phyloP scores from a whole-genome alignment of 2,329 filamentous ascomycete species.

The Polychaeton citri region DNA sequence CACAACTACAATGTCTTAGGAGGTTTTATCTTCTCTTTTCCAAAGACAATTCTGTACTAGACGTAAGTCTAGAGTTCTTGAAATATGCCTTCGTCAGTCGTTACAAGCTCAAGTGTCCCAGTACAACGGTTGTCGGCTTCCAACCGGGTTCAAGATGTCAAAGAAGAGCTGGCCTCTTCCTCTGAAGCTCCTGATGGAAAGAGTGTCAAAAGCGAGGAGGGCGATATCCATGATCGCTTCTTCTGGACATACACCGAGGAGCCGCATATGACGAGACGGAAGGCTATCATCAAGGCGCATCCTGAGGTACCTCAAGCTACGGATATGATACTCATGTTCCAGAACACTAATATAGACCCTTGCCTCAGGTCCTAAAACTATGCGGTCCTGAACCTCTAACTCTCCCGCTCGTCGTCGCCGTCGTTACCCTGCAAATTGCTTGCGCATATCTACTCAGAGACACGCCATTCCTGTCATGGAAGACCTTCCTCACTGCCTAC shows the following conservation, averaged over 20 bases:
- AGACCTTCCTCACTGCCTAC: constrained; percentile 79
- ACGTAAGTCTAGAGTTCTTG: too few relatives aligned
- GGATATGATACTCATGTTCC: neutral
- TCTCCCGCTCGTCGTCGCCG: constrained; percentile 76
- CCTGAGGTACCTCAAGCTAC: constrained; percentile 61
- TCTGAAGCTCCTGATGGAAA: too few relatives aligned
- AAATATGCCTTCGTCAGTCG: neutral
- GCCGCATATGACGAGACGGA: constrained; percentile 77
- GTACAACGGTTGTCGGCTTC: neutral
- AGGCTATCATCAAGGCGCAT: constrained; percentile 95
- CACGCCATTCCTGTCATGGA: constrained; percentile 67
- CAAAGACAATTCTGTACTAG: too few relatives aligned
- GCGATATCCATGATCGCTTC: constrained; percentile 46
- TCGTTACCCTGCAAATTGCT: constrained; percentile 68
- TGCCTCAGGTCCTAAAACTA: constrained; percentile 72
- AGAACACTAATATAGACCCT: constrained; percentile 2
- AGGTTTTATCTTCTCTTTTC: too few relatives aligned
- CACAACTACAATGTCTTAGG: too few relatives aligned
- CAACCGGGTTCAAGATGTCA: neutral
- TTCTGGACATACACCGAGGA: constrained; percentile 99
- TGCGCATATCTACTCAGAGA: constrained; percentile 66
- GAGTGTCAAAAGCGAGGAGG: neutral
- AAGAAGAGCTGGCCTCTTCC: constrained; percentile 6
- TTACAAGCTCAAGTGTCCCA: neutral
- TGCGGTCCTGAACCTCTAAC: constrained; percentile 93